Evolutionary conservation across 305 asterid species (phyloP), one percentile per base, ranked within the genome.

Genomic region (Fraxinus albicans): DNA sequence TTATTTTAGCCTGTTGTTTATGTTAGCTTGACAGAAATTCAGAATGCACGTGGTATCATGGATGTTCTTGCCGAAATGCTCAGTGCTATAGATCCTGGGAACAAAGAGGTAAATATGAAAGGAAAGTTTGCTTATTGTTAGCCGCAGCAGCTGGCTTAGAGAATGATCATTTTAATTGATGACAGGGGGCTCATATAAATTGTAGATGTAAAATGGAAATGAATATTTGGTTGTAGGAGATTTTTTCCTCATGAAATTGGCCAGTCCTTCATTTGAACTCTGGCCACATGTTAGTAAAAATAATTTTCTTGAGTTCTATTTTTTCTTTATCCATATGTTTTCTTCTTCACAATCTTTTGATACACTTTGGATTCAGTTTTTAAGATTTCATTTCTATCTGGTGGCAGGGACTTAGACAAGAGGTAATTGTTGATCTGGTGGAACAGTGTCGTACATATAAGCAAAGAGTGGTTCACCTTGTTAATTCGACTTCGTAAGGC

Each of bases 31-130:
- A 78, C 97, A 35, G 99, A 96, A 88, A 94, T 96, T 87, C 98
- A 96, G 86, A 96, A 93, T 91, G 99, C 98, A 53, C 98, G 96
- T 31, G 99, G 98, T 77, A 92, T 96, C 88, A 93, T 96, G 98
- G 98, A 96, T 89, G 98, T 96, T 84, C 98, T 96, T 84, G 85
- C 97, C 33, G 99, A 96, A 91, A 96, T 96, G 99, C 89, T 96
- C 86, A 95, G 78, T 93, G 99, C 98, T 77, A 82, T 96, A 67
- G 98, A 96, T 90, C 98, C 99, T 42, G 88, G 81, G 80, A 96
- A 96, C 88, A 94, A 95, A 88, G 98, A 93, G 98, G 99, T 96
- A 92, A 73, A 86, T 75, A 9, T 78, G 47, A 60, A 36, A 76
- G 76, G 27, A 77, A 74, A 81, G n/a, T 21, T 83, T 76, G 19